Base-by-base conservation (phyloP, 768 basidiomycete species). In the Gloeophyllum trabeum region DNA sequence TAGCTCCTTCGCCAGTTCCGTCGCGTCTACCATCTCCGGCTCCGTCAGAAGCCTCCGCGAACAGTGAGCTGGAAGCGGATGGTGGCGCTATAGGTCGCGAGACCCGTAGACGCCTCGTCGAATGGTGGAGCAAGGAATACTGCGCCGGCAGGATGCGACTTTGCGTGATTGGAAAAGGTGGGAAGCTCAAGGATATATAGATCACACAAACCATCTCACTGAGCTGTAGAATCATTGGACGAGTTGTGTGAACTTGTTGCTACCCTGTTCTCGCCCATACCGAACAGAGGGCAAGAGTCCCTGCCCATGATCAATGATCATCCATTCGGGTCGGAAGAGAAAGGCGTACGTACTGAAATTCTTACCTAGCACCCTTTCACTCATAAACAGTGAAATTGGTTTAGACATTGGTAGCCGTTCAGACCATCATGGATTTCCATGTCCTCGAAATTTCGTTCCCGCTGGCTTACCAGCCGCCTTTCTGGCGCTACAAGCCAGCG, bases 351-450 rank as follows among this genome's bases (percentile, higher is more conserved):
- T 71, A 20, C 46, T 44, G 51, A 13, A 21, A 20, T 19, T 5
- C 38, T 39, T 19, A 41, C 36, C 48, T 48, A 47, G 43, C 49
- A 62, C 35, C 45, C 46, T 54, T 36, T 46, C 36, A 7, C 7
- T 19, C 20, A 12, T 32, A 10, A 32, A n/a, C 28, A 10, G 28
- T 16, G 20, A 37, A 34, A 41, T 49, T 57, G 6, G 56, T 53
- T 40, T 47, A 88, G 77, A 84, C 84, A 2, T 67, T 90, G 45
- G 81, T 96, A 6, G 83, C 76, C 39, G 75, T 82, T n/a, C 82
- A 91, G 60, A 93, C 90, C 0, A 74, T 97, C 49, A 89, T 88
- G 80, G 73, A 81, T 19, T 79, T 90, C 60, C 83, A 89, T 53
- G 79, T 75, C 0, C 51, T 94, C 40, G 91, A 93, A 53, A 70